Percentiles rank a stretch among this genome's conserved stretches.
Conservation (phyloP, 1,139 yeast genomes). For the Pichia sp. region DNA sequence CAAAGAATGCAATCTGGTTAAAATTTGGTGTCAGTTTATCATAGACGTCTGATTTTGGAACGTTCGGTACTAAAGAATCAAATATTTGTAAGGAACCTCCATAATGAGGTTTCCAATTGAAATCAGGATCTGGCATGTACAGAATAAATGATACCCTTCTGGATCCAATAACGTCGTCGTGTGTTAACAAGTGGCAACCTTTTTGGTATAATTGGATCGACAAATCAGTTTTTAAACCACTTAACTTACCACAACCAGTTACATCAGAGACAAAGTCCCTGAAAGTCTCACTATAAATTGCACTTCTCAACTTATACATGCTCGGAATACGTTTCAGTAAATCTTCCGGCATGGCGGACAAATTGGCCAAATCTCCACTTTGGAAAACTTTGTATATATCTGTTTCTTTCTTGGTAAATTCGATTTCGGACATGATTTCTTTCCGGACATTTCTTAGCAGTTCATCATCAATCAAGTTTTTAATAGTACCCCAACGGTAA, state of each 20-base stretch:
- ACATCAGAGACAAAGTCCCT: conserved; percentile 74
- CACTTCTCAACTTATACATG: conserved; percentile 69
- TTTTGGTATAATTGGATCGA: conserved; percentile 84
- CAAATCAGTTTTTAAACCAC: conserved; percentile 88
- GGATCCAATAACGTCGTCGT: conserved; percentile 96
- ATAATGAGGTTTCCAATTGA: conserved; percentile 75
- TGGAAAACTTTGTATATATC: conserved; percentile 94
- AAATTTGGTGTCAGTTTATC: conserved; percentile 80
- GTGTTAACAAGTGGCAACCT: conserved; percentile 90
- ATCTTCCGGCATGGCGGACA: conserved; percentile 74
- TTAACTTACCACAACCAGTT: conserved; percentile 82
- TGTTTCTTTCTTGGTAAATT: conserved; percentile 91
- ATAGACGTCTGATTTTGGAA: conserved; percentile 72
- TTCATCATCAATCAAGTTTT: conserved; percentile 63
- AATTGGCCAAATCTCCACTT: conserved; percentile 90
- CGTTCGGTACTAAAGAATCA: conserved; percentile 82
- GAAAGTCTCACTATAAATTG: conserved; percentile 78
- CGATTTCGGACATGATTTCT: conserved; percentile 77
- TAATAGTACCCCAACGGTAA: conserved; percentile 83
- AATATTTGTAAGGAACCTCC: conserved; percentile 91
- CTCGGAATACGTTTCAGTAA: conserved; percentile 71
- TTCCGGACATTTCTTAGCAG: conserved; percentile 70
- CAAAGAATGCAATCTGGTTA: conserved; percentile 92
- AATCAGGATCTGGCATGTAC: conserved; percentile 88
- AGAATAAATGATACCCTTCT: conserved; percentile 88